phyloP scores from a whole-genome alignment of 164 flowering plant species.

The Kalanchoe fedtschenkoi region DNA sequence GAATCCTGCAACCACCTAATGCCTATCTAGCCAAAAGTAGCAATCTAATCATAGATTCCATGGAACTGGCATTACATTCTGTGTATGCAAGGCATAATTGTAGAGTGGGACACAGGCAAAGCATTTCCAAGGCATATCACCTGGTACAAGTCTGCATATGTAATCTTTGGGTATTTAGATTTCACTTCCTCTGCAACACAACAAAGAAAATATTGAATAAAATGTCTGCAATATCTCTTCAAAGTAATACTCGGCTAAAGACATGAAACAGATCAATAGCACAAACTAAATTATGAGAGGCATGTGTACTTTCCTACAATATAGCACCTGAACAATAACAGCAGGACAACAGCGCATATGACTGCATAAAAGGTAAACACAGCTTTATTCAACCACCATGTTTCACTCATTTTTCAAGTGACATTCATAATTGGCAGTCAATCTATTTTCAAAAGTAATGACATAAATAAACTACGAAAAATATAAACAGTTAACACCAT shows the following conservation, averaged over 20 bases:
- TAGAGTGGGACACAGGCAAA: neutral
- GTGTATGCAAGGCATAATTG: neutral
- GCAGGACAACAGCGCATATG: neutral
- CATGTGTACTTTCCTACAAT: neutral
- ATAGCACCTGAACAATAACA: neutral
- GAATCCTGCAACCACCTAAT: neutral
- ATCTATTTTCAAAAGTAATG: neutral
- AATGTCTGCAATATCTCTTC: neutral
- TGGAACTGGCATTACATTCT: neutral
- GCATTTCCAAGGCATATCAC: constrained; percentile 17
- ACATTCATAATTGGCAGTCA: neutral
- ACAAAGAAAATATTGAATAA: constrained; percentile 8
- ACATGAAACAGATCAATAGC: neutral
- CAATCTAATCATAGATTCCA: neutral
- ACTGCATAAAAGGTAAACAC: neutral
- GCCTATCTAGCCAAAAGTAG: neutral
- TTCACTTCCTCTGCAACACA: constrained; percentile 61
- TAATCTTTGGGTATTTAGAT: constrained; percentile 59
- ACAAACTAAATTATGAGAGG: neutral
- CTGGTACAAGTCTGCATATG: constrained; percentile 89
- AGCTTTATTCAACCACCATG: neutral
- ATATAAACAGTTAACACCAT: no score
- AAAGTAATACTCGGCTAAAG: no score
- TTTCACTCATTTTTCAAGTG: neutral
- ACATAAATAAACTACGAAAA: no score